A percentile compares a stretch with the other conserved stretches of the same genome.
phyloP scores from a whole-genome alignment of 2,329 filamentous ascomycete genomes.

The Tolypocladium amazonense region DNA sequence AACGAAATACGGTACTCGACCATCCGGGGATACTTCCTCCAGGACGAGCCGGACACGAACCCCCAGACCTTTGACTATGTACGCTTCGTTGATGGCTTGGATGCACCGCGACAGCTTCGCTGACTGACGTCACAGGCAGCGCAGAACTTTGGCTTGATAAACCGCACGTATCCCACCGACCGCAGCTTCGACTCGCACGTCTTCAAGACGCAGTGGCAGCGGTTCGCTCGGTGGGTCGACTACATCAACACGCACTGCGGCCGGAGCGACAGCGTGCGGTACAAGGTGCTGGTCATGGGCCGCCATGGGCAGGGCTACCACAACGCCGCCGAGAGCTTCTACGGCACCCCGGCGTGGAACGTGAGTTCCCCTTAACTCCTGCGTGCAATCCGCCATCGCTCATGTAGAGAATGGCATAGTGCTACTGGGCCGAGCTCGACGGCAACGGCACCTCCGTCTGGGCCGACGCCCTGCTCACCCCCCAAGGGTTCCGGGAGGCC shows the following conservation, averaged over 20 bases:
- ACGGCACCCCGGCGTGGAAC: conserved; percentile 61
- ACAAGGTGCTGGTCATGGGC: conserved; percentile 58
- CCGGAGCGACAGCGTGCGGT: conserved; percentile 35
- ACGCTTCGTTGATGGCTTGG: conserved; percentile 11
- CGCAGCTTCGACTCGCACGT: conserved; percentile 23
- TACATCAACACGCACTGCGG: conserved; percentile 35
- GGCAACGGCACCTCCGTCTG: conserved; percentile 54
- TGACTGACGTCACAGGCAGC: conserved; percentile 30
- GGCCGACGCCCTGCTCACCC: conserved; percentile 53
- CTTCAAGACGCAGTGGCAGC: conserved; percentile 50
- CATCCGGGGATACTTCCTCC: conserved; percentile 51
- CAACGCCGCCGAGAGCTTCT: conserved; percentile 53
- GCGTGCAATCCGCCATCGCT: conserved; percentile 5
- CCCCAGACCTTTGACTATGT: conserved; percentile 54
- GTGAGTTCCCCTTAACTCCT: conserved; percentile 25
- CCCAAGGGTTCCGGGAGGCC: conserved; percentile 45
- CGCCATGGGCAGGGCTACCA: conserved; percentile 61
- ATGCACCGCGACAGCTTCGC: not conserved
- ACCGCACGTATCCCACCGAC: conserved; percentile 50
- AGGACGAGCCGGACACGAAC: conserved; percentile 48
- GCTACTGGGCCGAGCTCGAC: conserved; percentile 55
- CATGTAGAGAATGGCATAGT: conserved; percentile 21
- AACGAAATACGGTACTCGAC: conserved; percentile 48
- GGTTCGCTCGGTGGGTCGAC: conserved; percentile 48
- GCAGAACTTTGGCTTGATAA: conserved; percentile 55